phyloP scores from a whole-genome alignment of 495 filamentous ascomycete genomes.

The Penicillium argentinense region DNA sequence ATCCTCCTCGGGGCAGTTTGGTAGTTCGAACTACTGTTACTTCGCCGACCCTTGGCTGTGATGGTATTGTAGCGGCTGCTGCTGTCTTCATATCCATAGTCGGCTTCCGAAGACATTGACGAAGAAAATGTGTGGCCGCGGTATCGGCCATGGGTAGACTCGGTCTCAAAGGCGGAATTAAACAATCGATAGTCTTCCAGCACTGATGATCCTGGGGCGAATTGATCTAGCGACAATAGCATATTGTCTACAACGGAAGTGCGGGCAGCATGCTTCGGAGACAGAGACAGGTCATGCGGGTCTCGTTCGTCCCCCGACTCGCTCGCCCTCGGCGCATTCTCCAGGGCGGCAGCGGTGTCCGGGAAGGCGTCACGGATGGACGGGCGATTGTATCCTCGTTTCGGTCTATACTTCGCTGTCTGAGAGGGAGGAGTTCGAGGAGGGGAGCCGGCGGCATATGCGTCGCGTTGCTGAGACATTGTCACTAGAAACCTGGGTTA shows the following conservation, averaged over 20 bases:
- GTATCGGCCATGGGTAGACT: constrained; percentile 36
- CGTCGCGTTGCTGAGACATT: constrained; percentile 35
- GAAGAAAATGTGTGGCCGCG: constrained; percentile 66
- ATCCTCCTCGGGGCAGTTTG: constrained; percentile 61
- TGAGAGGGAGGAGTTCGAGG: constrained; percentile 48
- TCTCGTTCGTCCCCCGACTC: constrained; percentile 59
- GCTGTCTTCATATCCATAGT: constrained; percentile 65
- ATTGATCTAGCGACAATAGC: constrained; percentile 83
- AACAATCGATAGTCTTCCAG: constrained; percentile 45
- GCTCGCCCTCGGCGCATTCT: constrained; percentile 40
- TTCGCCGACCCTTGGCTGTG: constrained; percentile 60
- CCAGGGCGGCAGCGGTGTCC: constrained; percentile 46
- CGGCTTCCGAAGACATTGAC: constrained; percentile 72
- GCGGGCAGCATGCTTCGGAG: constrained; percentile 69
- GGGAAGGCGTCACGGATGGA: constrained; percentile 52
- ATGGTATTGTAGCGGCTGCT: constrained; percentile 60
- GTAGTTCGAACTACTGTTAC: constrained; percentile 80
- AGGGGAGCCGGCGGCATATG: constrained; percentile 32
- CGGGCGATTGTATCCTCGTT: constrained; percentile 31
- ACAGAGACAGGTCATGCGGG: constrained; percentile 85
- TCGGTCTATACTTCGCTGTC: constrained; percentile 32
- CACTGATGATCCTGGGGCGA: constrained; percentile 50
- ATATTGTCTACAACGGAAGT: constrained; percentile 92
- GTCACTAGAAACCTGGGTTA: constrained; percentile 22
- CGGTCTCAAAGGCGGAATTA: constrained; percentile 40